Evolutionary conservation across 345 rosid species (phyloP).

Genomic region (thale cress (Arabidopsis thaliana)): TAIR10.1 NC_003071.7:12542001-12542500

Average conservation of each 20-base stretch:
- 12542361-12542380: no score
- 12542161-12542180: background rate
- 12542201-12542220: conserved; percentile 47
- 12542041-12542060: conserved; percentile 20
- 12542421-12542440: no score
- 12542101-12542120: background rate
- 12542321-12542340: no score
- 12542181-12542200: conserved; percentile 42
- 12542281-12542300: conserved; percentile 1
- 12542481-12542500: no score
- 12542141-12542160: no score
- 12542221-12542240: conserved; percentile 39
- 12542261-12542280: conserved; percentile 19
- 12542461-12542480: no score
- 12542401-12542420: no score
- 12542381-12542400: no score
- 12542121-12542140: no score
- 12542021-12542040: conserved; percentile 24
- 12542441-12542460: no score
- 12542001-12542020: conserved; percentile 16
- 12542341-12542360: no score
- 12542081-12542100: conserved; percentile 24
- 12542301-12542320: background rate
- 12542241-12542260: conserved; percentile 16
- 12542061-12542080: conserved; percentile 22